Evolutionary conservation across 1,284 basidiomycete genomes (phyloP), one percentile per base, ranked within the genome.

Genomic region (Tilletia horrida): DNA sequence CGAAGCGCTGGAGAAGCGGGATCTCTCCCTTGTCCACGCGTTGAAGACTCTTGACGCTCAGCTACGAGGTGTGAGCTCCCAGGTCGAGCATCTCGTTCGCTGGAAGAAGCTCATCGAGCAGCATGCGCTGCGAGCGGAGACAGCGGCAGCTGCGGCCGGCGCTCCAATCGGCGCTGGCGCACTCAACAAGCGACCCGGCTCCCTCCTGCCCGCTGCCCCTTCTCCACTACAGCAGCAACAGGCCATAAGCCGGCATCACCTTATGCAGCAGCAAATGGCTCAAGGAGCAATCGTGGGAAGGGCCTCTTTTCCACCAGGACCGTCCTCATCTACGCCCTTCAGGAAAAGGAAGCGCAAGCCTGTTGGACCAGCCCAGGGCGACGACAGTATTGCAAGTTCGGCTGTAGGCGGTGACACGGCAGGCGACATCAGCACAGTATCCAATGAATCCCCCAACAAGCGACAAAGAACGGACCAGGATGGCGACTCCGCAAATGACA

Each of bases 101-200:
- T 52, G 50, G 50, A 52, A 52, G 50, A 52, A 52, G 50, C 50
- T 52, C 21, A 52, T 52, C 14, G 50, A 52, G 21, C 50, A 52
- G 14, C 50, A 52, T 27, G 50, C 50, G 21, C 50, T 52, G 11
- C 50, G 50, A 25, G 50, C 50, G 13, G 50, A 52, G 21, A 40
- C 35, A 40, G 35, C 35, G 35, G 23, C 21, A 27, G 50, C 50
- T 52, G 23, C 50, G 16, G 14, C 21, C 23, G 27, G 27, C 4
- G 23, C 21, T 11, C 50, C 18, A 7, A 27, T 52, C 50, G 23
- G 23, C 27, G 50, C 50, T 21, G n/a, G n/a, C 7, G 50, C 23
- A 3, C 13, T 52, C 21, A 25, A 52, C 27, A 21, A 27, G 2
- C 35, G 35, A 40, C 35, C 35, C 11, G 35, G 35, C 11, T 6